phyloP scores from a whole-genome alignment of 495 filamentous ascomycete genomes.

The Friedmanniomyces simplex region DNA sequence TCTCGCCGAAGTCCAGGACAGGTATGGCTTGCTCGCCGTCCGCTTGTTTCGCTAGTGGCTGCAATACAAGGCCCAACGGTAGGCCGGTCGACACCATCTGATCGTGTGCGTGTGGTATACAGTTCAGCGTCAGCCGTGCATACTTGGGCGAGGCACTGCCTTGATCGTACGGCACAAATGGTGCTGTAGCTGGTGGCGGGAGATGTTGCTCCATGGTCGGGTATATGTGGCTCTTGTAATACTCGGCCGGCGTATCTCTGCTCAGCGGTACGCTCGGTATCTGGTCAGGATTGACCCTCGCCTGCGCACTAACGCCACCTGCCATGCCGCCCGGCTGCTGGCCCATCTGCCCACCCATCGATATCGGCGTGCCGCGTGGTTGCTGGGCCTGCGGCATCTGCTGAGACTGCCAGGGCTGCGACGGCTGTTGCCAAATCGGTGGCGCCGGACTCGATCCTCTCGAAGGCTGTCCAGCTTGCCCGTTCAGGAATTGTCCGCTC shows the following conservation, averaged over 20 bases:
- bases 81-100: slow-evolving; percentile 67
- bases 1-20: slow-evolving; percentile 88
- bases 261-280: slow-evolving; percentile 85
- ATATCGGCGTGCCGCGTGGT: slow-evolving; percentile 12
- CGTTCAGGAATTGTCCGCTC: slow-evolving; percentile 29
- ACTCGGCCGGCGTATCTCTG: slow-evolving; percentile 66
- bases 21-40: slow-evolving; percentile 81
- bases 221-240: slow-evolving; percentile 79
- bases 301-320: slow-evolving; percentile 41
- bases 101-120: slow-evolving; percentile 74
- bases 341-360: slow-evolving; percentile 33
- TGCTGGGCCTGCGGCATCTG: slow-evolving; percentile 51
- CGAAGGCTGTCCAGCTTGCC: slow-evolving; percentile 17
- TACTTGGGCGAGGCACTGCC: slow-evolving; percentile 95
- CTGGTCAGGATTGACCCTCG: slow-evolving; percentile 79
- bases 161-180: slow-evolving; percentile 88
- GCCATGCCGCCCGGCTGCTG: slow-evolving; percentile 25
- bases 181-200: slow-evolving; percentile 78
- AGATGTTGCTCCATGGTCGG: slow-evolving; percentile 89
- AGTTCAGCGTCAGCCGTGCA: slow-evolving; percentile 81
- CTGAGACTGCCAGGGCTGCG: slow-evolving; percentile 16
- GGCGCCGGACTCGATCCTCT: background rate
- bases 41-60: slow-evolving; percentile 76
- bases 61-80: slow-evolving; percentile 78
- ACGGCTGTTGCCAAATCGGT: slow-evolving; percentile 25